Base-by-base conservation (phyloP, 192 early-diverging fungal species). In the Entomortierella beljakovae region DNA sequence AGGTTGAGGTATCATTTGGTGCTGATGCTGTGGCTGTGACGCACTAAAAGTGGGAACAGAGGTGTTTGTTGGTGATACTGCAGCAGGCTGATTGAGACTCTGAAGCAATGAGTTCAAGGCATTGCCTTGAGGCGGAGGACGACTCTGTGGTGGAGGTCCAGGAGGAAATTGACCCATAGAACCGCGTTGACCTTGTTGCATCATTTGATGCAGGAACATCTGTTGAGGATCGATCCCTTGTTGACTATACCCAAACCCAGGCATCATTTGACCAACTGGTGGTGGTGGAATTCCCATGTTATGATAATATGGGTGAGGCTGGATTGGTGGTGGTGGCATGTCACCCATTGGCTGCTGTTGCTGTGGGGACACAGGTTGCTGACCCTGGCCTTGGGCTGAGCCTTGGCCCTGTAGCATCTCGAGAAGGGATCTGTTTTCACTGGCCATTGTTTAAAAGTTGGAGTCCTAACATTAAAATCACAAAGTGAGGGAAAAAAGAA, bases 391-490 rank as follows among this genome's bases (percentile, higher is more conserved):
- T 38, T 58, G 68, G 26, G 49, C 49, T 11, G 49, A 61, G 37
- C 61, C 57, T n/a, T 64, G 61, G 42, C 75, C 75, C 20, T 79
- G 75, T 55, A 79, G 75, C 75, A 79, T 79, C 8, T 79, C 75
- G 50, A 79, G 67, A 37, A 79, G 75, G 26, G 75, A 48, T 79
- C 73, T 61, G 58, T 79, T 79, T 51, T 79, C 75, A 32, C 34
- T 55, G 42, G 66, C 46, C 67, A 69, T 79, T 34, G 9, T 22
- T 25, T n/a, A 10, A 2, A 37, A 7, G 9, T n/a, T 33, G 10
- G 6, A 18, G 51, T 64, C 62, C 37, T 64, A 38, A 46, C 5
- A 40, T 6, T 40, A 40, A 20, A 15, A 16, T 46, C 15, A 46
- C 3, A 46, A 16, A 46, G 43, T 46, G 13, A 31, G 37, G 35